Conservation (phyloP, 2,329 filamentous ascomycete species). For the Sordariomycetes sp. region DNA sequence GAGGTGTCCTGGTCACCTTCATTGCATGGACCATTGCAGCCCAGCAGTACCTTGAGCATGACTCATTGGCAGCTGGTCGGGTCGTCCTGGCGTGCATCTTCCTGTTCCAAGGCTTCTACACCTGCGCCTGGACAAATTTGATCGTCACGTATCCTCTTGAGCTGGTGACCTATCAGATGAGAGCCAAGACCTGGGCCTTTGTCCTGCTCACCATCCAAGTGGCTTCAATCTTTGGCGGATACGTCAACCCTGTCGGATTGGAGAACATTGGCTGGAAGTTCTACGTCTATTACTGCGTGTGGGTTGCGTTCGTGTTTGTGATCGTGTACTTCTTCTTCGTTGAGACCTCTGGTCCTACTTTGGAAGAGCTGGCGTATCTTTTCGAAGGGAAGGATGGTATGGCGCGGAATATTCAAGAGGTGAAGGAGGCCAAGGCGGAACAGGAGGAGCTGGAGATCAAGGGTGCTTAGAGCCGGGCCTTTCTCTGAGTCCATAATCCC, state of each 20-base stretch:
- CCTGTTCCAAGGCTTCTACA: constrained; percentile 30
- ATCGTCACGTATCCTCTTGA: constrained; percentile 33
- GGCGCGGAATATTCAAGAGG: constrained; percentile 7
- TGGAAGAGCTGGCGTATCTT: constrained; percentile 21
- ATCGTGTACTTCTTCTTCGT: constrained; percentile 30
- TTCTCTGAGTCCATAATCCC: not conserved
- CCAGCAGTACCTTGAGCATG: constrained; percentile 23
- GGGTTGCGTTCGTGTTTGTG: constrained; percentile 24
- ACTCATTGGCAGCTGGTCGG: constrained; percentile 18
- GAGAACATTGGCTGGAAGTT: constrained; percentile 28
- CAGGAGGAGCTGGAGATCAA: constrained; percentile 5
- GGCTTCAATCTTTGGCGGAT: constrained; percentile 25
- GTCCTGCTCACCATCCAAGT: constrained; percentile 28
- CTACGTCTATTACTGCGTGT: constrained; percentile 31
- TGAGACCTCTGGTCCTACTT: constrained; percentile 24
- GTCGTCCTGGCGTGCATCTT: constrained; percentile 31
- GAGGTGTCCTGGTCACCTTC: constrained; percentile 26
- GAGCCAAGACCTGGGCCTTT: constrained; percentile 30
- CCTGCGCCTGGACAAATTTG: constrained; percentile 31
- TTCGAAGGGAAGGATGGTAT: constrained; percentile 11
- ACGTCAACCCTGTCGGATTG: constrained; percentile 28
- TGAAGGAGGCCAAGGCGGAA: constrained; percentile 4
- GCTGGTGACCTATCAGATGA: constrained; percentile 29
- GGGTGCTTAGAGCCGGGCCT: not conserved
- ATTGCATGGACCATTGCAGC: constrained; percentile 29